These are phyloP conservation scores for Helotiales sp. DNA, from an alignment of 2,329 filamentous ascomycete species.

Conservation along the genomic window DNA sequence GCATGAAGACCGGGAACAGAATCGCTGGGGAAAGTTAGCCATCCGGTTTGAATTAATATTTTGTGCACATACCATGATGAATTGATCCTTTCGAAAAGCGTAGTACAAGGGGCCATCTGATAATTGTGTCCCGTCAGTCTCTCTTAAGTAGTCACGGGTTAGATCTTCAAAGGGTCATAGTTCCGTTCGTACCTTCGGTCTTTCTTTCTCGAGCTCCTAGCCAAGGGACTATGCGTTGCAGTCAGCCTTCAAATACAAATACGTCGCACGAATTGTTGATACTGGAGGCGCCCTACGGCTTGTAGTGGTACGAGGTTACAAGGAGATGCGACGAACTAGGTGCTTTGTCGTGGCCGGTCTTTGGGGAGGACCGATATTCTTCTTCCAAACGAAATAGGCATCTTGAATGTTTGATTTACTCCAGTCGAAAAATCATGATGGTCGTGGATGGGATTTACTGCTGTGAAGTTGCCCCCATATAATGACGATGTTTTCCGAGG, in stretches of 20 bases:
- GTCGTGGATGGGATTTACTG: background rate
- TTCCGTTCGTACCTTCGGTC: constrained; percentile 33
- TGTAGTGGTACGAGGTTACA: background rate
- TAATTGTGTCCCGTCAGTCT: too few relatives aligned
- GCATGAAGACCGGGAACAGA: constrained; percentile 54
- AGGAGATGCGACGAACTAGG: constrained; percentile 14
- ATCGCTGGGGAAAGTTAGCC: constrained; percentile 42
- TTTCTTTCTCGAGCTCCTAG: constrained; percentile 32
- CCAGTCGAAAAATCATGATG: background rate
- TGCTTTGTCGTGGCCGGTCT: constrained; percentile 15
- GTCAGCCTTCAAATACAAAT: constrained; percentile 10
- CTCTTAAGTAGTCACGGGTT: too few relatives aligned
- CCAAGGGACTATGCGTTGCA: constrained; percentile 23
- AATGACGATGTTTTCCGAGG: background rate
- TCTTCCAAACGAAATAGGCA: constrained; percentile 24
- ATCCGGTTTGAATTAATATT: background rate
- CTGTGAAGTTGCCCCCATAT: too few relatives aligned
- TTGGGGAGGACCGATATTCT: constrained; percentile 25
- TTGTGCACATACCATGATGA: constrained; percentile 42
- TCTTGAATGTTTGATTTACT: constrained; percentile 11
- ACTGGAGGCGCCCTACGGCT: background rate
- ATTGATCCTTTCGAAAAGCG: constrained; percentile 65
- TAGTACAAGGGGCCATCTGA: constrained; percentile 61
- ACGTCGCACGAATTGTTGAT: background rate
- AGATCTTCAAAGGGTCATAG: too few relatives aligned